Conservation (phyloP, 306 rosid genomes). For the Begonia fuchsioides region DNA sequence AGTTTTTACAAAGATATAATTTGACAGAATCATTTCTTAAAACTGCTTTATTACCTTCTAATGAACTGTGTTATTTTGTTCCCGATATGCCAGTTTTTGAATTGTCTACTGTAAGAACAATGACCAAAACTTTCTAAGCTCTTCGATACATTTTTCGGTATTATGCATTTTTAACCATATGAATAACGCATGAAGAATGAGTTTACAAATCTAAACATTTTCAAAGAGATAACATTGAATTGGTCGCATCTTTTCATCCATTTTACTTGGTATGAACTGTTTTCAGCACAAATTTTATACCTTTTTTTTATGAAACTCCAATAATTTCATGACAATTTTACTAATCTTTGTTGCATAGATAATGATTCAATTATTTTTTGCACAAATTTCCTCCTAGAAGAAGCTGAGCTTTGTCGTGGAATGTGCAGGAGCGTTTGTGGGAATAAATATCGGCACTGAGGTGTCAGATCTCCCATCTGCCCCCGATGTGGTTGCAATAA, state of each 20-base stretch:
- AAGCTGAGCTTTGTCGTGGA: conserved; percentile 5
- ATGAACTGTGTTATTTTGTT: too few species aligned
- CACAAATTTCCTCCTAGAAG: neutral
- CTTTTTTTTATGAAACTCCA: neutral
- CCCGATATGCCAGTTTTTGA: too few species aligned
- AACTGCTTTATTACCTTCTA: neutral
- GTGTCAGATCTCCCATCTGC: conserved; percentile 66
- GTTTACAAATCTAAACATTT: too few species aligned
- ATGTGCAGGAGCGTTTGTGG: conserved; percentile 75
- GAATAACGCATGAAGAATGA: too few species aligned
- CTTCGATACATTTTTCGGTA: too few species aligned
- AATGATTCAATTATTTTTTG: neutral
- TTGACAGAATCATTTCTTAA: too few species aligned
- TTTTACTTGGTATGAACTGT: neutral
- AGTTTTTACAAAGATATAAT: too few species aligned
- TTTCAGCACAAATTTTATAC: neutral
- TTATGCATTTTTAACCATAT: too few species aligned
- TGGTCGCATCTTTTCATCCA: too few species aligned
- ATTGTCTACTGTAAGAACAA: too few species aligned
- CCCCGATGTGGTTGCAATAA: conserved; percentile 39
- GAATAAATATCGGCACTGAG: conserved; percentile 69
- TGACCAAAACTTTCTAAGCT: too few species aligned
- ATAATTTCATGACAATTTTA: neutral
- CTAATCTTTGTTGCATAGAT: neutral
- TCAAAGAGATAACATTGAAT: too few species aligned